Base-by-base conservation (phyloP, 1,284 basidiomycete species). In the Phellinidium pouzarii region DNA sequence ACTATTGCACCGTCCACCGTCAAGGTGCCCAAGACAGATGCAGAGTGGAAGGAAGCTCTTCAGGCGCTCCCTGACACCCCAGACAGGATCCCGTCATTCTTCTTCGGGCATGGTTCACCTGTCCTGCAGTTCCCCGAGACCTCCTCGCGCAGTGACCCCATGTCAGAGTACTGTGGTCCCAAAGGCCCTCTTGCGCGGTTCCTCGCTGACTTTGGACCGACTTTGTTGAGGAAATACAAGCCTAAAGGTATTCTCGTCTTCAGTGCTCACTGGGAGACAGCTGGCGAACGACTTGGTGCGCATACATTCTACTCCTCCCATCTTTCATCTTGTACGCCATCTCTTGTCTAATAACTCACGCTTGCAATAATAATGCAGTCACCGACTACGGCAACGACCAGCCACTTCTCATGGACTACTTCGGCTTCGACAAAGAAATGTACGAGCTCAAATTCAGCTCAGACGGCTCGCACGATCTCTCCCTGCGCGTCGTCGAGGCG, bases 231-330 rank as follows among this genome's bases (percentile, higher is more conserved):
- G 50, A 88, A 88, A 64, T 89, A 89, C 65, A 72, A 78, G 38
- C 85, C 86, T 1, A 82, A 80, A 62, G 86, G 77, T 9, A 83
- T 89, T 53, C 77, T 89, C 1, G 84, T 89, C 1, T 87, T 89
- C 68, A 87, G 83, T 59, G 87, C 87, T 14, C 87, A 89, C 60
- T 89, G 85, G 85, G 87, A 90, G 61, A 81, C 83, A 0, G 42
- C 52, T 5, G 73, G 70, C 4, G 77, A 80, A 63, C 73, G 75
- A 40, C 67, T 79, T 44, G 80, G 82, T 79, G n/a, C n/a, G n/a
- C n/a, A 61, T 44, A 68, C 22, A 26, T 20, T 38, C 9, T 36
- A n/a, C 8, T 47, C 23, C 25, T n/a, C n/a, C n/a, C n/a, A n/a
- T n/a, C 8, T 19, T 43, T 34, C 38, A 6, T 22, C n/a, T 1